Evolutionary conservation across 192 early-diverging fungal genomes (phyloP), one percentile per base, ranked within the genome.

Genomic region (Lobosporangium transversale): DNA sequence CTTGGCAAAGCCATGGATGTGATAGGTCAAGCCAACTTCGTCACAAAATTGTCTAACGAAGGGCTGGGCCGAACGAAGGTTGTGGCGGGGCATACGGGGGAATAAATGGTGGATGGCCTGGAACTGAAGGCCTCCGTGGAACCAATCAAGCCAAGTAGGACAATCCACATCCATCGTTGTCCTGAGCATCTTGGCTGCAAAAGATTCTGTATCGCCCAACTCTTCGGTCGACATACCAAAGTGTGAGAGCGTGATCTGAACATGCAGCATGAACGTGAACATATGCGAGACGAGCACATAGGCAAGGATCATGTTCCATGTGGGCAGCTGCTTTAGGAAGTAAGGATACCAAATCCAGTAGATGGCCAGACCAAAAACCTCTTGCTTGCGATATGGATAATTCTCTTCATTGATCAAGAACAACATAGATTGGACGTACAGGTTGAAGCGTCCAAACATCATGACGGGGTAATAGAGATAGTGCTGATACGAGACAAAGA

Each of bases 121-220:
- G 84, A 89, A 98, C 80, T 98, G 96, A 23, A 98, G 84, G 2
- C 95, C 97, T 56, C 97, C 97, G 63, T 98, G 97, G 88, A 96
- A 94, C 95, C 94, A 97, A 79, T 98, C 97, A 47, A 98, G 60
- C 92, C 92, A 96, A 59, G 70, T 78, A 21, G 95, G 92, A 80
- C 97, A 98, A 69, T 94, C 92, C 0, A 98, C 94, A 79, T 98
- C 97, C 94, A 97, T 95, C 31, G 92, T 95, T 0, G 97, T 98
- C 55, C 95, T 86, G 24, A 97, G 80, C 84, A 91, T 92, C 70
- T 91, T 91, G 54, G 89, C 91, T 1, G 94, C 89, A 73, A 94
- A 98, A 49, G 91, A 86, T 79, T 97, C 95, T 48, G 81, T 67
- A 0, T 88, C 84, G 32, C 89, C 90, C 14, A 86, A 61, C 43